A percentile compares a stretch with the other conserved stretches of the same genome.
Conservation (phyloP, 768 basidiomycete genomes). For the Nevesoporus exiguus region DNA sequence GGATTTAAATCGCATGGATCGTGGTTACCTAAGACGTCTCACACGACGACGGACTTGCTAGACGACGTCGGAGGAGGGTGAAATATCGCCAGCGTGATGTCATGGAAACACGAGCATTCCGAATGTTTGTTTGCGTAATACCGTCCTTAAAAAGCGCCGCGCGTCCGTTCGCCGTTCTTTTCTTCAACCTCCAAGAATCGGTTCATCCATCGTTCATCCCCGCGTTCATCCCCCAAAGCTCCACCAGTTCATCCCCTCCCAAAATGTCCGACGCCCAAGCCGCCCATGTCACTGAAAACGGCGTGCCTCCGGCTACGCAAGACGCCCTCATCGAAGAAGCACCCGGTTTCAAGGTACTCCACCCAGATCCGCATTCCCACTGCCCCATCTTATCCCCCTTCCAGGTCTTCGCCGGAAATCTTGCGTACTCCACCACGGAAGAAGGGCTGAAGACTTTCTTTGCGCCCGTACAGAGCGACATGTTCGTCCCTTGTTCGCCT, state of each 20-base stretch:
- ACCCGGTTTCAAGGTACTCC: conserved; percentile 72
- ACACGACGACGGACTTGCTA: background rate
- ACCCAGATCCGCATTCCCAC: conserved; percentile 16
- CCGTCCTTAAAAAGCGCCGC: conserved; percentile 33
- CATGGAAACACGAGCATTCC: conserved; percentile 43
- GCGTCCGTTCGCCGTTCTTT: conserved; percentile 28
- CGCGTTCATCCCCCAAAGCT: conserved; percentile 32
- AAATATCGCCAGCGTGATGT: background rate
- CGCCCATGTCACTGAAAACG: conserved; percentile 78
- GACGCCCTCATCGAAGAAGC: conserved; percentile 63
- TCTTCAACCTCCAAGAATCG: conserved; percentile 81
- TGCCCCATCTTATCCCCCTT: conserved; percentile 9
- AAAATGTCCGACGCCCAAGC: conserved; percentile 90
- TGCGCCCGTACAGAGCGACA: conserved; percentile 79
- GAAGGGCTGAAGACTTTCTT: conserved; percentile 95
- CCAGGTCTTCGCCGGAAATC: conserved; percentile 93
- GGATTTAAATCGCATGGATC: conserved; percentile 16
- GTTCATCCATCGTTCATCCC: conserved; percentile 70
- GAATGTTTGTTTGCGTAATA: conserved; percentile 29
- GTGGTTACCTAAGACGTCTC: background rate
- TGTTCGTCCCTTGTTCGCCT: conserved; percentile 54
- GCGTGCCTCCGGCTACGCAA: conserved; percentile 79
- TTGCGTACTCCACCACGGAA: conserved; percentile 91
- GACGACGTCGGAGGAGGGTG: background rate
- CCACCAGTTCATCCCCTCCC: conserved; percentile 51